Evolutionary conservation across 495 filamentous ascomycete species (phyloP), one percentile per base, ranked within the genome.

Genomic region (Penicillium macrosclerotiorum): DNA sequence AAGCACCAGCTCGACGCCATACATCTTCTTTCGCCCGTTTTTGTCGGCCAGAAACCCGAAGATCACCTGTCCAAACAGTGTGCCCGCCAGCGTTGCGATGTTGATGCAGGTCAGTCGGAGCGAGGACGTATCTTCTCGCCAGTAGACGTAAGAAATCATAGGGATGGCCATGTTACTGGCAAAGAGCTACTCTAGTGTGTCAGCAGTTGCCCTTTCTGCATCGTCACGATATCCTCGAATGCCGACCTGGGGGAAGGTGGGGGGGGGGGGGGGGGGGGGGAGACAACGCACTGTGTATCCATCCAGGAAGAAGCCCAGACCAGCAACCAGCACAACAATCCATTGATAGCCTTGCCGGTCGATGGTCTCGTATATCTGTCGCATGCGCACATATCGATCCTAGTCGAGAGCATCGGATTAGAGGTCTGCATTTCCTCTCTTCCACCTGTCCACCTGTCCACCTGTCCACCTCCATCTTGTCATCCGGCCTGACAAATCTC

Each of bases 231-330:
- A 9, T 4, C 39, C 7, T 7, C 25, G 3, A n/a, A n/a, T n/a
- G n/a, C n/a, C n/a, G n/a, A n/a, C n/a, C n/a, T n/a, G n/a, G n/a
- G n/a, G n/a, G n/a, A n/a, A n/a, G n/a, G n/a, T n/a, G n/a, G n/a
- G n/a, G n/a, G n/a, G n/a, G n/a, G n/a, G n/a, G n/a, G n/a, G n/a
- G n/a, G n/a, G n/a, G n/a, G n/a, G n/a, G n/a, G n/a, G n/a, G n/a
- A n/a, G n/a, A n/a, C n/a, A 14, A 62, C 66, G 42, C 38, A 90
- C 84, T 27, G 79, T 81, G 48, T 85, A 86, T 49, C 79, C 80
- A 64, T 84, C 82, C 8, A 83, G 82, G 40, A 87, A 77, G 54
- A 87, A 87, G 13, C 83, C 83, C 1, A 81, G 77, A 13, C 78
- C 81, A 9, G 83, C 81, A 4, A 87, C 83, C 5, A 77, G 60